These are phyloP conservation scores for Ceratocystis eucalypticola DNA, from an alignment of 2,329 filamentous ascomycete genomes.

Conservation along the genomic window DNA sequence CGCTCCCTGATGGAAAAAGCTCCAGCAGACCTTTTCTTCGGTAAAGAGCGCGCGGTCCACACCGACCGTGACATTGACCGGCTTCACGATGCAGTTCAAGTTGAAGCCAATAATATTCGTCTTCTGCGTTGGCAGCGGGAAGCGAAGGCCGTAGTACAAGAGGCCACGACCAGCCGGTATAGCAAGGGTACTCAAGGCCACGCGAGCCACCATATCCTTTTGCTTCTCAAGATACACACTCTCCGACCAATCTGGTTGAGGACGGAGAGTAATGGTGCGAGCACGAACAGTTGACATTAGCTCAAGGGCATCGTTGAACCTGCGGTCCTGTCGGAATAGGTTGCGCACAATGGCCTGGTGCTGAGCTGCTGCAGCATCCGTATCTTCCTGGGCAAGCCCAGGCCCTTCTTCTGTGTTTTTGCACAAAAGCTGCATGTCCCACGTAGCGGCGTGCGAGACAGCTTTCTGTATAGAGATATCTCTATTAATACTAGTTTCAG, in stretches of 20 bases:
- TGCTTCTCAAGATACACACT: slow-evolving; percentile 82
- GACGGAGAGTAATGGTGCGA: slow-evolving; percentile 62
- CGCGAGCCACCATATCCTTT: slow-evolving; percentile 73
- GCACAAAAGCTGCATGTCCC: slow-evolving; percentile 70
- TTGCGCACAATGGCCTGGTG: slow-evolving; percentile 69
- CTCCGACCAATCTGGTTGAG: slow-evolving; percentile 67
- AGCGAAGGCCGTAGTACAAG: slow-evolving; percentile 74
- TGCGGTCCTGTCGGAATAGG: slow-evolving; percentile 82
- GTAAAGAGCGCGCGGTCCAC: slow-evolving; percentile 78
- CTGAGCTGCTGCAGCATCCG: slow-evolving; percentile 72
- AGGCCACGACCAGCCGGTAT: slow-evolving; percentile 78
- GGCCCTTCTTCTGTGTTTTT: slow-evolving; percentile 47
- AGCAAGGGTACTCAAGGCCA: slow-evolving; percentile 77
- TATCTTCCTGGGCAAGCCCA: slow-evolving; percentile 40
- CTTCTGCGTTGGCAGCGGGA: slow-evolving; percentile 83
- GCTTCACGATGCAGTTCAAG: slow-evolving; percentile 79
- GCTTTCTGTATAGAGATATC: slow-evolving; percentile 22
- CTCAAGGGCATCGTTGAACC: slow-evolving; percentile 71
- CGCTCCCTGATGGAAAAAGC: slow-evolving; percentile 93
- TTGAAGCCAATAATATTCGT: slow-evolving; percentile 85
- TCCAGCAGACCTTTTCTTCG: slow-evolving; percentile 96
- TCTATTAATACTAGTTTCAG: not conserved
- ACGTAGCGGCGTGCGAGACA: slow-evolving; percentile 50
- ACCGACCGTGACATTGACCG: slow-evolving; percentile 82
- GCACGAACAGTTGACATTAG: slow-evolving; percentile 77